A percentile compares a stretch with the other conserved stretches of the same genome.
Conservation (phyloP, 2,329 filamentous ascomycete species). For the Cladosporium halotolerans region DNA sequence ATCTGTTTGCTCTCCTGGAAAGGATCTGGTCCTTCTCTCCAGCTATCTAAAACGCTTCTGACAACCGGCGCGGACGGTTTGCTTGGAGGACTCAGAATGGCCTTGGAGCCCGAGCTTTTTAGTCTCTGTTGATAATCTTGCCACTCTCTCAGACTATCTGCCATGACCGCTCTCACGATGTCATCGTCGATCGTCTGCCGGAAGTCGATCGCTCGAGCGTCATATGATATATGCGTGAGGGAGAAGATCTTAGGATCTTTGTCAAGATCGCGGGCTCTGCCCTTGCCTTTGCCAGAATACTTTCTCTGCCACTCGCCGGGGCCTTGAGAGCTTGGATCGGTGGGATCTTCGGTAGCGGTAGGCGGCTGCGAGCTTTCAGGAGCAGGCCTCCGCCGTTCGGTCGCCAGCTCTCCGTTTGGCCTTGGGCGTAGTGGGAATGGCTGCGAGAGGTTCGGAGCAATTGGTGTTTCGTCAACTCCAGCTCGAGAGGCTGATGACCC, state of each 20-base stretch:
- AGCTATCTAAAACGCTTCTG: not conserved
- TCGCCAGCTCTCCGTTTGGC: not conserved
- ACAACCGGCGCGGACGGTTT: not conserved
- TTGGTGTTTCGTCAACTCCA: not conserved
- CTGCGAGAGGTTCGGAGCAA: not conserved
- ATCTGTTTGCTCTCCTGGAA: not conserved
- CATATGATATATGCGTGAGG: not conserved
- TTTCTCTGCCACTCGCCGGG: not conserved
- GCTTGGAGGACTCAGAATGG: not conserved
- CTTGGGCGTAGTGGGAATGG: not conserved
- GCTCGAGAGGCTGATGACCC: not conserved
- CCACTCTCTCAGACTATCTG: not conserved
- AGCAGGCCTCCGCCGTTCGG: not conserved
- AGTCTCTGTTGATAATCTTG: not conserved
- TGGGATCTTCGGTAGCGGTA: too few relatives aligned
- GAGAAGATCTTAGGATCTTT: not conserved
- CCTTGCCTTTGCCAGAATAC: not conserved
- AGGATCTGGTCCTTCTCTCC: not conserved
- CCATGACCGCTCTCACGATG: not conserved
- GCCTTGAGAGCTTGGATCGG: not conserved
- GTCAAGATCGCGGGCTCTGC: not conserved
- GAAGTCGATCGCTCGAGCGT: not conserved
- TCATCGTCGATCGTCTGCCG: not conserved
- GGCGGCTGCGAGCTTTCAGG: not conserved
- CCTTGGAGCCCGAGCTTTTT: not conserved